A percentile compares a stretch with the other conserved stretches of the same genome.
These are phyloP conservation scores for Neofusicoccum laricinum DNA, from an alignment of 2,329 filamentous ascomycete genomes.

Conservation along the genomic window DNA sequence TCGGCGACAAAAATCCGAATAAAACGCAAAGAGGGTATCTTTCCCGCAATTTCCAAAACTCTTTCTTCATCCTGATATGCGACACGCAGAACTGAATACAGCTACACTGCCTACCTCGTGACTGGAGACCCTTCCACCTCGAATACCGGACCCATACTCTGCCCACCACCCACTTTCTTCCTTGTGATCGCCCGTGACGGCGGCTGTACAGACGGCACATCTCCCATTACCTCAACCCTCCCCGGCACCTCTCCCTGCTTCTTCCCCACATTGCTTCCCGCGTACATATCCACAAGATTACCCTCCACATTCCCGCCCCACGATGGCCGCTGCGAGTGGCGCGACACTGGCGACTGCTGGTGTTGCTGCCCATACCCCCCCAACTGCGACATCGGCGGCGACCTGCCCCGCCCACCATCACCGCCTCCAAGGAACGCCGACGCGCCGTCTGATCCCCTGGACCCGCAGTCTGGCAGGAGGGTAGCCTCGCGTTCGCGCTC, in stretches of 20 bases:
- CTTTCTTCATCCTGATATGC: no score
- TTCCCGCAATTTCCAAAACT: no score
- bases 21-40: no score
- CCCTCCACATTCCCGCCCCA: neutral
- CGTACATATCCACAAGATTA: neutral
- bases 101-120: no score
- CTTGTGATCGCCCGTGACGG: conserved; percentile 21
- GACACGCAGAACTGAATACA: no score
- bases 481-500: neutral
- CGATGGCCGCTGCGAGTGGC: no score
- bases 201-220: neutral
- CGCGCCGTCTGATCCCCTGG: neutral
- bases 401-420: no score
- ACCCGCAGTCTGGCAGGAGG: neutral
- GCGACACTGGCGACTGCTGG: no score
- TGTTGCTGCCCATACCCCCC: neutral
- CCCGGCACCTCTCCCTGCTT: neutral
- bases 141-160: neutral
- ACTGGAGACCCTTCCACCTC: neutral
- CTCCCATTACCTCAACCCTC: neutral
- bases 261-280: neutral
- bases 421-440: neutral
- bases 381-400: neutral
- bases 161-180: conserved; percentile 23
- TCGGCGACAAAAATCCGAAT: no score